Evolutionary conservation across 805 yeast genomes (phyloP).

Genomic region (Nakazawaea populi): DNA sequence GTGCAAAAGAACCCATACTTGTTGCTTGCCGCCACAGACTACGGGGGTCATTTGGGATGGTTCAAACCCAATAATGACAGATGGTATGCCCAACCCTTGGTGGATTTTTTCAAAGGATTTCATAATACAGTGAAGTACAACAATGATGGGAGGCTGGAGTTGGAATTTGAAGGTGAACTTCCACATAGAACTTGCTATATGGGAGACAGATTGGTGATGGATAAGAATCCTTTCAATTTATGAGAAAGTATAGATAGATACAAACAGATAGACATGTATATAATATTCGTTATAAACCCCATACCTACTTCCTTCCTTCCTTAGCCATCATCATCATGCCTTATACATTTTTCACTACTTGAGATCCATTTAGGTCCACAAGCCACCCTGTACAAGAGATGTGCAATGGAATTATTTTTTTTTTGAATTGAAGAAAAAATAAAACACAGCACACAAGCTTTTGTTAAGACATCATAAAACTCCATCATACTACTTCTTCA

Average conservation of each 20-base stretch:
- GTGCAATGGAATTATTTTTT: no score
- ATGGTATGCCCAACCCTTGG: constrained; percentile 57
- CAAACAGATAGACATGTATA: no score
- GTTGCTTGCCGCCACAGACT: constrained; percentile 49
- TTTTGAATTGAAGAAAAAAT: background rate
- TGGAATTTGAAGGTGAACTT: background rate
- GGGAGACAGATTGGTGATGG: background rate
- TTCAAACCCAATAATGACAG: constrained; percentile 52
- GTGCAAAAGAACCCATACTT: constrained; percentile 53
- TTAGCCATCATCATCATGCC: no score
- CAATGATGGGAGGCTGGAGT: background rate
- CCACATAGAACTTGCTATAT: background rate
- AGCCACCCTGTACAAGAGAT: no score
- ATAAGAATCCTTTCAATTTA: background rate
- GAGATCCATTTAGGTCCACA: no score
- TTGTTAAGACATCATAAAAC: no score
- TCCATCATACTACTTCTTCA: no score
- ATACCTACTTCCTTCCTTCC: no score
- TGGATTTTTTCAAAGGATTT: constrained; percentile 33
- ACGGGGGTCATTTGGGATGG: constrained; percentile 87
- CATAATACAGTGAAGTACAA: constrained; percentile 13
- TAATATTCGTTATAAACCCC: no score
- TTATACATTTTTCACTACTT: no score
- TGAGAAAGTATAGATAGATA: no score
- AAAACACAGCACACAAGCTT: background rate